phyloP scores from a whole-genome alignment of 1,284 basidiomycete species.

The Cystobasidiaceae sp. region DNA sequence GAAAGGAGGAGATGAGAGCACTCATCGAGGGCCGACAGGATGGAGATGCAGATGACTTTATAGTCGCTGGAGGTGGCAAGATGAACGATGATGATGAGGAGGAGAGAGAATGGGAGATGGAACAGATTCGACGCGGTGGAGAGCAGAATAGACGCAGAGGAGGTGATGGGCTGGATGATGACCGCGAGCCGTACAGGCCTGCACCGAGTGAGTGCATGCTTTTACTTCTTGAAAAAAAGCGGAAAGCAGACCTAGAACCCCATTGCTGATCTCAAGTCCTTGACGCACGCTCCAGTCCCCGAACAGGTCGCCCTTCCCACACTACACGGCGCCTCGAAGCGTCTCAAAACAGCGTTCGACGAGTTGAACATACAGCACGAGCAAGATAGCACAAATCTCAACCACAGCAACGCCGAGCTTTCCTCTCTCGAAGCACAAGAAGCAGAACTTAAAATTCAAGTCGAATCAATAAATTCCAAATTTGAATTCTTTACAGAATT shows the following conservation, averaged over 20 bases:
- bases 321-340: constrained; percentile 64
- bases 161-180: neutral
- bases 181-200: constrained; percentile 56
- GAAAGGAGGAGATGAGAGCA: constrained; percentile 71
- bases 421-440: constrained; percentile 67
- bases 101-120: constrained; percentile 80
- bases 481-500: constrained; percentile 81
- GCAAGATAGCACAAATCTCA: constrained; percentile 39
- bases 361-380: constrained; percentile 52
- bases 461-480: constrained; percentile 71
- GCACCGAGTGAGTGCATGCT: constrained; percentile 59
- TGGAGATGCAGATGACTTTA: constrained; percentile 14
- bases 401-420: constrained; percentile 57
- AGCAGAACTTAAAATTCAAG: constrained; percentile 69
- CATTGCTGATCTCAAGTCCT: too few species aligned
- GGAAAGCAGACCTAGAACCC: constrained; percentile 52
- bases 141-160: constrained; percentile 36
- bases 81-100: constrained; percentile 67
- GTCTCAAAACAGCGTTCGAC: constrained; percentile 59
- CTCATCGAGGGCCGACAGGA: constrained; percentile 79
- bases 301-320: constrained; percentile 54
- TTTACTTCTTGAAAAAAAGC: too few species aligned
- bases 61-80: constrained; percentile 57
- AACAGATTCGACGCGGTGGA: constrained; percentile 71
- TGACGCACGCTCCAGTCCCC: too few species aligned